These are phyloP conservation scores for Magnusiomyces fungicola DNA, from an alignment of 1,139 yeast species.

Conservation along the genomic window DNA sequence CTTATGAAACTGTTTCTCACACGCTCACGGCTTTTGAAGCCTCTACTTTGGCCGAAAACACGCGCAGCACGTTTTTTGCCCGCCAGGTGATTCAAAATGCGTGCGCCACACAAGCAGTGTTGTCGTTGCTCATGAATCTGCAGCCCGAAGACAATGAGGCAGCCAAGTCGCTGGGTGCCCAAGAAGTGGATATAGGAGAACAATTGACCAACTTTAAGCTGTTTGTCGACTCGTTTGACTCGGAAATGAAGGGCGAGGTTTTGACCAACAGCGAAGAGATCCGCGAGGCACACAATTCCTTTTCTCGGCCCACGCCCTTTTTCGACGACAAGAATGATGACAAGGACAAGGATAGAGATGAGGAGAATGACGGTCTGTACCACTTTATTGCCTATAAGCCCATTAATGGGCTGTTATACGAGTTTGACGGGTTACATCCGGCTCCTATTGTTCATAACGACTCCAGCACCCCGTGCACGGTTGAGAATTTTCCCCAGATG, in stretches of 20 bases:
- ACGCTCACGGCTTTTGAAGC: conserved; percentile 9
- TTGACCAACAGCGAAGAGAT: conserved; percentile 55
- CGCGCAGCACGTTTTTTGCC: conserved; percentile 48
- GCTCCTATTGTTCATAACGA: conserved; percentile 50
- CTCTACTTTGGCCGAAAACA: conserved; percentile 20
- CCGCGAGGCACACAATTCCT: conserved; percentile 55
- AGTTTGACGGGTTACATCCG: conserved; percentile 58
- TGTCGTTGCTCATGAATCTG: conserved; percentile 47
- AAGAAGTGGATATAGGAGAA: conserved; percentile 40
- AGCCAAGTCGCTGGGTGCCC: neutral
- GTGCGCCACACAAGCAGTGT: conserved; percentile 74
- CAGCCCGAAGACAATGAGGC: conserved; percentile 13
- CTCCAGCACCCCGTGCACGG: conserved; percentile 24
- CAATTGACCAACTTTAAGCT: conserved; percentile 44
- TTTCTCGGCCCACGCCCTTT: conserved; percentile 50
- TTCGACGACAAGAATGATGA: conserved; percentile 36
- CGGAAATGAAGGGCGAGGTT: conserved; percentile 56
- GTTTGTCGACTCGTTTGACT: conserved; percentile 51
- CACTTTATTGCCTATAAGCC: conserved; percentile 55
- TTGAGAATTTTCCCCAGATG: conserved; percentile 15
- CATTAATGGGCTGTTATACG: conserved; percentile 46
- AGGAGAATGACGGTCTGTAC: conserved; percentile 48
- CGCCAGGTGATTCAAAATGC: conserved; percentile 63
- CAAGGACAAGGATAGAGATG: conserved; percentile 33
- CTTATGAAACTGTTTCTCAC: conserved; percentile 32